Percentiles rank a stretch among this genome's conserved stretches.
phyloP scores from a whole-genome alignment of 495 filamentous ascomycete genomes.

The Aspergillus incahuasiensis region DNA sequence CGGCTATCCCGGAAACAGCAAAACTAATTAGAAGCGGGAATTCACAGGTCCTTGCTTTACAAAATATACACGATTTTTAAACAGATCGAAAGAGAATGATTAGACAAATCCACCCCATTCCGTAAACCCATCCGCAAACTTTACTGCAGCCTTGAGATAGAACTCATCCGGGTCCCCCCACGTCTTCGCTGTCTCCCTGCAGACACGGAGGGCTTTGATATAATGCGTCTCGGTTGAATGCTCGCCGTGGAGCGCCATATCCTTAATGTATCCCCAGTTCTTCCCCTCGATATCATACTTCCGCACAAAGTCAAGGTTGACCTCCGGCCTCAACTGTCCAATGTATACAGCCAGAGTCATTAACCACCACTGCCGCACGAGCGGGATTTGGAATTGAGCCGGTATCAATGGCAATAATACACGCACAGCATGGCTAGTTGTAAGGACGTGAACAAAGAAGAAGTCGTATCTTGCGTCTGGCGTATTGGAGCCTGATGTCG shows the following conservation, averaged over 20 bases:
- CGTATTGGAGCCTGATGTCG: slow-evolving; percentile 38
- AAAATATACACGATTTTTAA: not conserved
- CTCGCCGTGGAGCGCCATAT: slow-evolving; percentile 60
- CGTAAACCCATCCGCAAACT: slow-evolving; percentile 72
- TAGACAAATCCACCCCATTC: slow-evolving; percentile 64
- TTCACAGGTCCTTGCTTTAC: too few relatives aligned
- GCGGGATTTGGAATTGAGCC: slow-evolving; percentile 59
- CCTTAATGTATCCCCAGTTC: slow-evolving; percentile 71
- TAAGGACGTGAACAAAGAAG: slow-evolving; percentile 76
- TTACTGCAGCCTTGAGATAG: slow-evolving; percentile 74
- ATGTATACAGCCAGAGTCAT: slow-evolving; percentile 75
- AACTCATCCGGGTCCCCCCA: slow-evolving; percentile 79
- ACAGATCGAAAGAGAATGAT: not conserved
- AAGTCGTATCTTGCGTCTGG: slow-evolving; percentile 62
- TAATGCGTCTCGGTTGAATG: slow-evolving; percentile 72
- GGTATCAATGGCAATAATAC: slow-evolving; percentile 79
- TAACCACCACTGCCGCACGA: slow-evolving; percentile 87
- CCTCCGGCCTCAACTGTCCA: slow-evolving; percentile 62
- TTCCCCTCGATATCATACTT: slow-evolving; percentile 56
- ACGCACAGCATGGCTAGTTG: slow-evolving; percentile 80
- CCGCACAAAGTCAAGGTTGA: slow-evolving; percentile 59
- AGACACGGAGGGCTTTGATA: slow-evolving; percentile 73
- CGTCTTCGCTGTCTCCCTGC: slow-evolving; percentile 67
- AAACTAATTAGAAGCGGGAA: too few relatives aligned
- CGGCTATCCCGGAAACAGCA: too few relatives aligned